Evolutionary conservation across 2,329 filamentous ascomycete genomes (phyloP).

Genomic region (Penicillium freii): DNA sequence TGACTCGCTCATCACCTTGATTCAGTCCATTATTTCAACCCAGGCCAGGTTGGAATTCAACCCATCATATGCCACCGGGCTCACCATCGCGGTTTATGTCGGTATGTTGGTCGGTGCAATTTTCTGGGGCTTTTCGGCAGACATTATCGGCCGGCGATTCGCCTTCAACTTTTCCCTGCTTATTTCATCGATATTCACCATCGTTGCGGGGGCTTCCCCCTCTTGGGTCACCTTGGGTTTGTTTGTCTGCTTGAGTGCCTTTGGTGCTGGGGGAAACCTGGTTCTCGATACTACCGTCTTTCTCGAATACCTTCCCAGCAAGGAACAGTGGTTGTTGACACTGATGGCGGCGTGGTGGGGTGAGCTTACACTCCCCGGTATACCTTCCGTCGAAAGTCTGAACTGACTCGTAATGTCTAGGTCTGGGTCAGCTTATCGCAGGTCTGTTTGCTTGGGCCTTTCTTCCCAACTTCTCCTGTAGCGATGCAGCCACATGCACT

Average conservation of each 20-base stretch:
- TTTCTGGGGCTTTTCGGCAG: constrained; percentile 67
- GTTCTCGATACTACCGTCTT: constrained; percentile 63
- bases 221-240: constrained; percentile 64
- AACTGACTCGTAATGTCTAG: not conserved
- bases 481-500: constrained; percentile 47
- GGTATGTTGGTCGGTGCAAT: constrained; percentile 49
- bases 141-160: constrained; percentile 65
- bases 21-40: constrained; percentile 32
- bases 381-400: not conserved
- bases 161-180: constrained; percentile 68
- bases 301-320: constrained; percentile 56
- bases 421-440: constrained; percentile 50
- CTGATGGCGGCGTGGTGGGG: constrained; percentile 39
- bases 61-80: constrained; percentile 33
- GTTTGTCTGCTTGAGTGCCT: constrained; percentile 62
- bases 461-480: constrained; percentile 50
- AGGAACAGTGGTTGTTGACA: constrained; percentile 59
- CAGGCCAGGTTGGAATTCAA: constrained; percentile 29
- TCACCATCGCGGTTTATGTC: constrained; percentile 43
- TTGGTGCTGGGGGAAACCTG: constrained; percentile 64
- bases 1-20: constrained; percentile 39
- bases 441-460: constrained; percentile 57
- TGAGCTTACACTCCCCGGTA: not conserved
- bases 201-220: constrained; percentile 65
- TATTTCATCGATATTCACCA: constrained; percentile 60